These are phyloP conservation scores for Pisolithus albus DNA, from an alignment of 768 basidiomycete species.

Conservation along the genomic window DNA sequence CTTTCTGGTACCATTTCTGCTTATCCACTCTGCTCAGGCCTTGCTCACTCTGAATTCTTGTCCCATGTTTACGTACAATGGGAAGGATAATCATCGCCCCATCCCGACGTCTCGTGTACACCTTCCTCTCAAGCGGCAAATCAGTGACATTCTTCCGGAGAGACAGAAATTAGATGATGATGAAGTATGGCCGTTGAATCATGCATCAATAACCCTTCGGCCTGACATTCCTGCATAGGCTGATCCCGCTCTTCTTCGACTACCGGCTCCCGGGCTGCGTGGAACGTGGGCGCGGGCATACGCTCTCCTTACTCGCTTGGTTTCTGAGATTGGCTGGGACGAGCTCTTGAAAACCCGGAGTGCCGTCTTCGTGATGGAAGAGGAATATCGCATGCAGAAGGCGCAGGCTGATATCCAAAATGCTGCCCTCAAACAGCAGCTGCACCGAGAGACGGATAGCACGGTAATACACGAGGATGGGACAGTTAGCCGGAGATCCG, in stretches of 20 bases:
- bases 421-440: slow-evolving; percentile 13
- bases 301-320: slow-evolving; percentile 80
- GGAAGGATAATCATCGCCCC: slow-evolving; percentile 84
- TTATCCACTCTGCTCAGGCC: slow-evolving; percentile 35
- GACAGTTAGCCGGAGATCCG: slow-evolving; percentile 29
- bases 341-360: slow-evolving; percentile 94
- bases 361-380: slow-evolving; percentile 98
- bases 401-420: slow-evolving; percentile 62
- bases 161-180: slow-evolving; percentile 78
- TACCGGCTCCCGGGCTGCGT: slow-evolving; percentile 89
- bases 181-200: slow-evolving; percentile 41
- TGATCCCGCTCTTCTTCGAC: slow-evolving; percentile 87
- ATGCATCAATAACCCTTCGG: background rate
- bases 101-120: slow-evolving; percentile 76
- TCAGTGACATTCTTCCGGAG: slow-evolving; percentile 87
- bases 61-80: slow-evolving; percentile 99
- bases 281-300: slow-evolving; percentile 98
- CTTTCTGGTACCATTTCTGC: background rate
- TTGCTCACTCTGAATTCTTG: slow-evolving; percentile 96
- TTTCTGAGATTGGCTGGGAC: slow-evolving; percentile 96
- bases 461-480: slow-evolving; percentile 62
- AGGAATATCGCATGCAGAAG: slow-evolving; percentile 98
- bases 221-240: slow-evolving; percentile 42
- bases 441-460: slow-evolving; percentile 26
- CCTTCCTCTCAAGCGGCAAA: slow-evolving; percentile 77